Conservation (phyloP, 805 yeast species). For the Starmerella sp. region DNA sequence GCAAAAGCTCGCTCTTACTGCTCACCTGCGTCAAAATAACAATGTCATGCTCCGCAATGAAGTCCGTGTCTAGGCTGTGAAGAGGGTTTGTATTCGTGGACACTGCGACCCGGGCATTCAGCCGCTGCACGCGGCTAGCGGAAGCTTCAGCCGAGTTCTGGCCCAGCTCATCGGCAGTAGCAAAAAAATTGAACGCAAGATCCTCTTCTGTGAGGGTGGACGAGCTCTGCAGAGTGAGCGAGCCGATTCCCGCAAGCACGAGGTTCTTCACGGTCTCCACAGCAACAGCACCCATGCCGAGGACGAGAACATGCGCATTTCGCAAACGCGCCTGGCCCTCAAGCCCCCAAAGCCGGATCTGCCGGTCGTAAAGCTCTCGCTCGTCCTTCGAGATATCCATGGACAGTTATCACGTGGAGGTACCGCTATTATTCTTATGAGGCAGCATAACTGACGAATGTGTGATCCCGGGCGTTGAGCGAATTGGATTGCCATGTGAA, state of each 20-base stretch:
- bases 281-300: slow-evolving; percentile 68
- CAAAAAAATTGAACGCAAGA: slow-evolving; percentile 52
- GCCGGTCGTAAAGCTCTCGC: slow-evolving; percentile 66
- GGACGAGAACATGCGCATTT: slow-evolving; percentile 55
- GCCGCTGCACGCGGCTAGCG: slow-evolving; percentile 45
- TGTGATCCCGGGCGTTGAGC: too few species aligned
- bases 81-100: slow-evolving; percentile 33
- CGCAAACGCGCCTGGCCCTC: slow-evolving; percentile 76
- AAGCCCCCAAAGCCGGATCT: slow-evolving; percentile 90
- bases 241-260: slow-evolving; percentile 61
- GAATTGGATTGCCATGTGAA: too few species aligned
- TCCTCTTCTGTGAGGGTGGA: slow-evolving; percentile 34
- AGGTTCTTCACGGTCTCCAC: slow-evolving; percentile 69
- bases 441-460: too few species aligned
- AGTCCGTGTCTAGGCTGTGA: slow-evolving; percentile 26
- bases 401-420: not conserved
- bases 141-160: slow-evolving; percentile 36
- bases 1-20: slow-evolving; percentile 29
- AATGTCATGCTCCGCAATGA: slow-evolving; percentile 49
- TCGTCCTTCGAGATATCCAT: slow-evolving; percentile 21
- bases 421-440: not conserved
- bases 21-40: slow-evolving; percentile 63
- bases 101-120: slow-evolving; percentile 70
- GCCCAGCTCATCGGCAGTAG: slow-evolving; percentile 38
- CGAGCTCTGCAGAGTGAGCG: slow-evolving; percentile 48